These are phyloP conservation scores for Dalbergia cultrata DNA, from an alignment of 306 rosid genomes.

Conservation along the genomic window DNA sequence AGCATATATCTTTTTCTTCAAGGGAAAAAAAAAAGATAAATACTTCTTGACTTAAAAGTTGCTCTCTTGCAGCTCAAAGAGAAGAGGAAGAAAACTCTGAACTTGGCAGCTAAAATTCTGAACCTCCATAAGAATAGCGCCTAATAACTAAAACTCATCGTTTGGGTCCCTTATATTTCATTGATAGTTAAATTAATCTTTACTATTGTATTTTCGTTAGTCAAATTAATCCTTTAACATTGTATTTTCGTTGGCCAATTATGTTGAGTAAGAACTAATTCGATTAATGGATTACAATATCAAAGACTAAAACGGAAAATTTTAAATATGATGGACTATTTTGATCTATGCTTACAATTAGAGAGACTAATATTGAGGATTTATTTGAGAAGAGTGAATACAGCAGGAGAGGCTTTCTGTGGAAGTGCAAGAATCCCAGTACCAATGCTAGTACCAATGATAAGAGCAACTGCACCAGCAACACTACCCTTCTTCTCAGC, in stretches of 20 bases:
- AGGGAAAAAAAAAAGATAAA: no score
- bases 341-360: not conserved
- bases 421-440: conserved; percentile 84
- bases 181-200: no score
- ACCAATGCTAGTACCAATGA: conserved; percentile 74
- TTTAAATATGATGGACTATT: not conserved
- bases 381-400: conserved; percentile 39
- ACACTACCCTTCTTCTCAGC: conserved; percentile 57
- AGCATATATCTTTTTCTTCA: no score
- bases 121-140: no score
- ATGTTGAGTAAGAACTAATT: not conserved
- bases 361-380: not conserved
- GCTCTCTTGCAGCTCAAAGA: no score
- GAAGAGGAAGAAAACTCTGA: no score
- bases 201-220: not conserved
- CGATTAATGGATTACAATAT: no score
- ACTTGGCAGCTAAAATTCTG: no score
- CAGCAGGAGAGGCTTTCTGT: conserved; percentile 76
- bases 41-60: no score
- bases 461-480: conserved; percentile 76
- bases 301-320: not conserved
- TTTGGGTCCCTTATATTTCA: no score
- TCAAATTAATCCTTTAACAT: not conserved
- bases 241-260: no score
- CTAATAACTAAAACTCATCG: no score